Evolutionary conservation across 2,329 filamentous ascomycete species (phyloP).

Genomic region (Arachnomyces sp.): DNA sequence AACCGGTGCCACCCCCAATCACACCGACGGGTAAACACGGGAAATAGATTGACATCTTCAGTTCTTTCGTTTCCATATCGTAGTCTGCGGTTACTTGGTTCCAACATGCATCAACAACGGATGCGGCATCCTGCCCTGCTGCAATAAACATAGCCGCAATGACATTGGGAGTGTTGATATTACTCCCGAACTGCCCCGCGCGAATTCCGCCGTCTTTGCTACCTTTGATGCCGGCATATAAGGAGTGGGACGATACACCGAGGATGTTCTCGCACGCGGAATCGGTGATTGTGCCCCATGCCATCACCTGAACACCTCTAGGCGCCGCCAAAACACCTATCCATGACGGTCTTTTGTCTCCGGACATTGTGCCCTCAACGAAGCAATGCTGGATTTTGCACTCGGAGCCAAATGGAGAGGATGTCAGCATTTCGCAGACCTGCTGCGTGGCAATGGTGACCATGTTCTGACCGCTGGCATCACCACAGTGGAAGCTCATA

Average conservation of each 20-base stretch:
- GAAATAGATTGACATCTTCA: constrained; percentile 19
- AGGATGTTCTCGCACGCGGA: constrained; percentile 13
- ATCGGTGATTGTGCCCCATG: constrained; percentile 17
- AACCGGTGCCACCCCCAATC: constrained; percentile 19
- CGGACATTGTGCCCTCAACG: constrained; percentile 18
- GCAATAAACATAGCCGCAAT: constrained; percentile 19
- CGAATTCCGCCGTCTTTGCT: constrained; percentile 12
- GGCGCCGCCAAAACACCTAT: constrained; percentile 16
- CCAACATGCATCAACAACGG: constrained; percentile 16
- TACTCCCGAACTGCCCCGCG: constrained; percentile 15
- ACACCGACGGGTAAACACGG: constrained; percentile 21
- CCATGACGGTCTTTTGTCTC: constrained; percentile 22
- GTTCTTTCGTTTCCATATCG: constrained; percentile 12
- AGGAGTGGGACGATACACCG: constrained; percentile 10
- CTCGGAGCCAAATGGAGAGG: constrained; percentile 5
- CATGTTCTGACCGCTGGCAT: constrained; percentile 25
- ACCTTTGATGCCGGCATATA: constrained; percentile 13
- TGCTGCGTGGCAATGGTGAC: constrained; percentile 23
- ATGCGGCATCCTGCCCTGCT: constrained; percentile 18
- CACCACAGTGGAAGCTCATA: constrained; percentile 19
- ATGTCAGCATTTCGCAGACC: constrained; percentile 16
- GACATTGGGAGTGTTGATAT: constrained; percentile 15
- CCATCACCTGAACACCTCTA: constrained; percentile 20
- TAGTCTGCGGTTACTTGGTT: constrained; percentile 17
- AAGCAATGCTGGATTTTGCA: constrained; percentile 10